Conservation (phyloP, 345 rosid genomes). For the Capsella bursapastoris region DNA sequence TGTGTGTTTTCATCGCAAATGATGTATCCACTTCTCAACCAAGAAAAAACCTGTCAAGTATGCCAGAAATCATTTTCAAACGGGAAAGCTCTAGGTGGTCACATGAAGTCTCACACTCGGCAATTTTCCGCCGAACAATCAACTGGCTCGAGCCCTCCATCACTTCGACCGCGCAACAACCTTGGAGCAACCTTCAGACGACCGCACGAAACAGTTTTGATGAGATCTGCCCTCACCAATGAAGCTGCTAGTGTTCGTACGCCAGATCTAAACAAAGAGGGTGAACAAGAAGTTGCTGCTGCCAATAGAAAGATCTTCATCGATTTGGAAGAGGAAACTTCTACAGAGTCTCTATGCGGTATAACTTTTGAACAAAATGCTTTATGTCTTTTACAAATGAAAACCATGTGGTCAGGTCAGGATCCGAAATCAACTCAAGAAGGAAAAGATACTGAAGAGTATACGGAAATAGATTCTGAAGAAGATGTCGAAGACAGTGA, state of each 20-base stretch:
- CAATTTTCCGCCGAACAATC: neutral
- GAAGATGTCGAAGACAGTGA: neutral
- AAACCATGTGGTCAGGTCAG: neutral
- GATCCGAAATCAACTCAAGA: conserved; percentile 2
- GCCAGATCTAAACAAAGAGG: conserved; percentile 21
- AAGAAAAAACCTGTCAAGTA: conserved; percentile 26
- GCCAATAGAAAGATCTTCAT: conserved; percentile 1
- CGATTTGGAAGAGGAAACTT: conserved; percentile 13
- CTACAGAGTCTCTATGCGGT: neutral
- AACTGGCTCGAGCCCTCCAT: conserved; percentile 10
- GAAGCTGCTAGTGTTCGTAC: conserved; percentile 12
- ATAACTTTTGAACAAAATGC: neutral
- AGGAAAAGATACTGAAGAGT: conserved; percentile 9
- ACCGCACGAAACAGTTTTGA: neutral
- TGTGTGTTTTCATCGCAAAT: neutral
- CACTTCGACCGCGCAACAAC: conserved; percentile 10
- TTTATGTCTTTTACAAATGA: conserved; percentile 24
- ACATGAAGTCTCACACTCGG: conserved; percentile 37
- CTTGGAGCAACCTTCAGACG: neutral
- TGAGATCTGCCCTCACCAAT: conserved; percentile 21
- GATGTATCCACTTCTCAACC: conserved; percentile 34
- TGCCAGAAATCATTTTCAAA: conserved; percentile 21
- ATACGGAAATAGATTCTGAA: neutral
- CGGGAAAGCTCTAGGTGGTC: conserved; percentile 40
- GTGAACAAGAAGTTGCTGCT: conserved; percentile 5